phyloP scores from a whole-genome alignment of 352 stramenopile species.

The Globisporangium canariense region DNA sequence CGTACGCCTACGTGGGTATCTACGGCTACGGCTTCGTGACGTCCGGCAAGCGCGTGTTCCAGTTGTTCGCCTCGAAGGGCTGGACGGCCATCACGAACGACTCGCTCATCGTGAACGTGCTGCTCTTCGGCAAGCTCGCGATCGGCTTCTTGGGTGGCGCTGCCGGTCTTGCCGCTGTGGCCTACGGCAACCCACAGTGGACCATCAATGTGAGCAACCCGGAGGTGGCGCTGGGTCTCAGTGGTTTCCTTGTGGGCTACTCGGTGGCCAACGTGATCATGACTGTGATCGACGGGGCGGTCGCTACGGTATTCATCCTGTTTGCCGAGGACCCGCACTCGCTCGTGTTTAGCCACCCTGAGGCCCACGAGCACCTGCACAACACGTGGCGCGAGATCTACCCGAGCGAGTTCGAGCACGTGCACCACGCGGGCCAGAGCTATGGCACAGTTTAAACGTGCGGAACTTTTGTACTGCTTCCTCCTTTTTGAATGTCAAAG shows the following conservation, averaged over 20 bases:
- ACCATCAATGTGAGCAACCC: conserved; percentile 43
- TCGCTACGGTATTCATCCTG: conserved; percentile 55
- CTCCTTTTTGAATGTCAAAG: too few species aligned
- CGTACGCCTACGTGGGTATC: conserved; percentile 69
- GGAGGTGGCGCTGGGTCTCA: conserved; percentile 36
- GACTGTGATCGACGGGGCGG: conserved; percentile 41
- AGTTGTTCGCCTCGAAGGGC: conserved; percentile 56
- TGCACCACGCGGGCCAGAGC: conserved; percentile 10
- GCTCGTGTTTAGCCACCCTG: conserved; percentile 31
- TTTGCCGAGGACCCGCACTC: conserved; percentile 52
- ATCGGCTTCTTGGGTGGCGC: conserved; percentile 47
- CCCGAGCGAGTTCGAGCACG: conserved; percentile 34
- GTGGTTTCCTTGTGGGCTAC: conserved; percentile 51
- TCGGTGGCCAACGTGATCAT: conserved; percentile 48
- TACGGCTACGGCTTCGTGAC: conserved; percentile 62
- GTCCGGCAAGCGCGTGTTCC: conserved; percentile 44
- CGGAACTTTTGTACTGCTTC: too few species aligned
- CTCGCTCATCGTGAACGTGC: conserved; percentile 59
- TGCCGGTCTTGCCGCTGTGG: conserved; percentile 29
- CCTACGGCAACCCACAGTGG: conserved; percentile 38
- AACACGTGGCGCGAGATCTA: conserved; percentile 36
- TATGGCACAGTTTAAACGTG: conserved; percentile 8
- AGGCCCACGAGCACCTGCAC: conserved; percentile 36
- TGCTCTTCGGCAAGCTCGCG: conserved; percentile 60
- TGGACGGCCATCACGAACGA: conserved; percentile 68